Conservation (phyloP, 805 yeast genomes). For the Cyberlindnera saturnus region DNA sequence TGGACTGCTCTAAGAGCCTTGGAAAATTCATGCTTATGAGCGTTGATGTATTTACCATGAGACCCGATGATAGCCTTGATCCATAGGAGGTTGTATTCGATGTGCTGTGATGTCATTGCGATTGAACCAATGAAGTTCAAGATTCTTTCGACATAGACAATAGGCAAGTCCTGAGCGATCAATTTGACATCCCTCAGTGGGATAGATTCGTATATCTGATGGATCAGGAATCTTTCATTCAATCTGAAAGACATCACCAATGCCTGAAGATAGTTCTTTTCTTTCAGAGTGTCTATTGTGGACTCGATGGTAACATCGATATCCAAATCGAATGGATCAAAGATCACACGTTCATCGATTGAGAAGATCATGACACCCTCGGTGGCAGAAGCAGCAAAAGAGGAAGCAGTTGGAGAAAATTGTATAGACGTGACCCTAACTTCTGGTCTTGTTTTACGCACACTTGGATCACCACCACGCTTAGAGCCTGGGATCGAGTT, state of each 20-base stretch:
- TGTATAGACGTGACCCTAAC: constrained; percentile 72
- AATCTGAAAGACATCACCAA: constrained; percentile 90
- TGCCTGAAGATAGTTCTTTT: constrained; percentile 60
- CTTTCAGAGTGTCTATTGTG: constrained; percentile 53
- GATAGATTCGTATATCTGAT: constrained; percentile 64
- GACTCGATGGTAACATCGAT: constrained; percentile 84
- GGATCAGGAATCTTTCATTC: constrained; percentile 72
- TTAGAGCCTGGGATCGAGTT: constrained; percentile 76
- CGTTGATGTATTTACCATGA: constrained; percentile 73
- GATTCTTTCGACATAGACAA: constrained; percentile 64
- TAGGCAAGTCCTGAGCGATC: constrained; percentile 65
- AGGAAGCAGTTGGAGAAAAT: constrained; percentile 85
- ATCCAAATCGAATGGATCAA: constrained; percentile 95
- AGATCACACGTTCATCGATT: constrained; percentile 63
- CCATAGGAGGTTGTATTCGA: constrained; percentile 85
- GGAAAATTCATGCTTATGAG: constrained; percentile 55
- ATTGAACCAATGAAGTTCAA: constrained; percentile 64
- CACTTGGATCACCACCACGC: constrained; percentile 65
- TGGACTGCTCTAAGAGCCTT: constrained; percentile 64
- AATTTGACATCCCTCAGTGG: constrained; percentile 67
- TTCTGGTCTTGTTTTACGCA: constrained; percentile 71
- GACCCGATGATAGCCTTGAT: constrained; percentile 55
- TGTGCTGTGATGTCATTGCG: constrained; percentile 66
- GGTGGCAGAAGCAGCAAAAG: constrained; percentile 93
- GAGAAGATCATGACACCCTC: constrained; percentile 86